These are phyloP conservation scores for Candida tropicalis DNA, from an alignment of 1,139 yeast genomes.

Conservation along the genomic window DNA sequence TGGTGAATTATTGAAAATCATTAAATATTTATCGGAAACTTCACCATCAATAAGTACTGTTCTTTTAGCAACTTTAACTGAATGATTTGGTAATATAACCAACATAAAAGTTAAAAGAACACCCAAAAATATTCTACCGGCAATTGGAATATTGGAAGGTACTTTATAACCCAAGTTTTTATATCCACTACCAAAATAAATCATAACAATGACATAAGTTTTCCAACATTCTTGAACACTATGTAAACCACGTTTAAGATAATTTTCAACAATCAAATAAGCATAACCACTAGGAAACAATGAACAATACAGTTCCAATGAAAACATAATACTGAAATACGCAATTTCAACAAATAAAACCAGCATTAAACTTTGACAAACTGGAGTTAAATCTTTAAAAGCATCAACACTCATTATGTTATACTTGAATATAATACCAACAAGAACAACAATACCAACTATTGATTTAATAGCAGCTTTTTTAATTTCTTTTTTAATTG, in stretches of 20 bases:
- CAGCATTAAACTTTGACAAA: conserved; percentile 1
- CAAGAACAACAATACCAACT: not conserved
- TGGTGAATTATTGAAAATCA: conserved; percentile 5
- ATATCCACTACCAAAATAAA: conserved; percentile 4
- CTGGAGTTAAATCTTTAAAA: not conserved
- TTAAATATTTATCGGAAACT: not conserved
- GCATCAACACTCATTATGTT: not conserved
- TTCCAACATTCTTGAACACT: conserved; percentile 1
- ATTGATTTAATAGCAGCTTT: not conserved
- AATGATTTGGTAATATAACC: not conserved
- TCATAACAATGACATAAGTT: conserved; percentile 2
- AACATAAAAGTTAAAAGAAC: not conserved
- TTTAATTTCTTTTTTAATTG: not conserved
- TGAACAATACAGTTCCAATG: not conserved
- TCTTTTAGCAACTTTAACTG: not conserved
- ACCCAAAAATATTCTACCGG: not conserved
- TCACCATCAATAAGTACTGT: not conserved
- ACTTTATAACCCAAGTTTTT: conserved; percentile 3
- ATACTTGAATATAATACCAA: not conserved
- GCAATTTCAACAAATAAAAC: conserved; percentile 1
- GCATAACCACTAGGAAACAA: not conserved
- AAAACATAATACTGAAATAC: not conserved
- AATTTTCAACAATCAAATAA: conserved; percentile 2
- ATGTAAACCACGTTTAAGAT: not conserved
- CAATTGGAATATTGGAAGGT: not conserved